phyloP scores from a whole-genome alignment of 371 early-diverging fungal species.

The Syncephalastrum racemosum region DNA sequence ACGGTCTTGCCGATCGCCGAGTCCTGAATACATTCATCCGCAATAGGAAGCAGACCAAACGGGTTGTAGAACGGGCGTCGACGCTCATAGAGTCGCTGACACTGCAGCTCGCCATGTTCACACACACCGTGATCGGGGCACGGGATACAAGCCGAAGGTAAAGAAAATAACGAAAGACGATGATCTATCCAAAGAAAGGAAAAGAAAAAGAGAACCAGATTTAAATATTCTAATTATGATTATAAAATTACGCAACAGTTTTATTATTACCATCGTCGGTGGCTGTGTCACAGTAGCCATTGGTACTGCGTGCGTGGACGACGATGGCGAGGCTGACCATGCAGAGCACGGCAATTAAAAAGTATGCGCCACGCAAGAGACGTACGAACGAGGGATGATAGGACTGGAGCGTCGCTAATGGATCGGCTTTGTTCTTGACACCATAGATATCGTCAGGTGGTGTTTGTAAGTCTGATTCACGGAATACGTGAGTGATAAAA shows the following conservation, averaged over 20 bases:
- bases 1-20: conserved; percentile 16
- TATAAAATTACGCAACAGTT: too few relatives aligned
- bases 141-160: conserved; percentile 16
- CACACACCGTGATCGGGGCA: conserved; percentile 21
- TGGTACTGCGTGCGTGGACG: conserved; percentile 6
- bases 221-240: too few relatives aligned
- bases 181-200: neutral
- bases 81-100: conserved; percentile 8
- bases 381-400: neutral
- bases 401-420: too few relatives aligned
- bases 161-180: neutral
- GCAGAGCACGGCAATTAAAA: neutral
- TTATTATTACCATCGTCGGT: too few relatives aligned
- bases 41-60: conserved; percentile 15
- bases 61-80: conserved; percentile 13
- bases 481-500: too few relatives aligned
- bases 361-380: neutral
- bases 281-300: conserved; percentile 16
- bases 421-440: too few relatives aligned
- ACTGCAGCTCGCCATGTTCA: conserved; percentile 11
- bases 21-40: conserved; percentile 19
- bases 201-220: too few relatives aligned
- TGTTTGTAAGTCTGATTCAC: too few relatives aligned
- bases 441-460: too few relatives aligned
- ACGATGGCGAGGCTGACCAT: neutral